Conservation (phyloP, 2,329 filamentous ascomycete genomes). For the Trichoderma brevicompactum region DNA sequence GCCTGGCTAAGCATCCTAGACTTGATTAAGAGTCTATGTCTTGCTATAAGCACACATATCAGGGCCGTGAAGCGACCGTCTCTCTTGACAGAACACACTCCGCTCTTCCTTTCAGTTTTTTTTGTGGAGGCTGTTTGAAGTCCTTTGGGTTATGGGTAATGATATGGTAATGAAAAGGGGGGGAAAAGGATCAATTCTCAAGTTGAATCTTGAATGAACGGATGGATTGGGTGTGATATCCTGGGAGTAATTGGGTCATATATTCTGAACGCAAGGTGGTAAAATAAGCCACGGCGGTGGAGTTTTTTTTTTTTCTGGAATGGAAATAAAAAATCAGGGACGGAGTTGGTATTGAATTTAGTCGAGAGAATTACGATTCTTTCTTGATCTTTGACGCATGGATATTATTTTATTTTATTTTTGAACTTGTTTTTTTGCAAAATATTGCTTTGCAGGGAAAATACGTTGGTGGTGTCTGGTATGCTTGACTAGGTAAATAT, state of each 20-base stretch:
- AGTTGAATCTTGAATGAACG: not conserved
- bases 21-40: not conserved
- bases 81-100: not conserved
- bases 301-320: slow-evolving; percentile 3
- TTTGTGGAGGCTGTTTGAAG: not conserved
- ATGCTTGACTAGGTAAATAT: no score
- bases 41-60: not conserved
- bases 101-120: not conserved
- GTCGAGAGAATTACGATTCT: not conserved
- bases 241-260: not conserved
- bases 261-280: not conserved
- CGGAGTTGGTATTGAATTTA: not conserved
- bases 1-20: slow-evolving; percentile 10
- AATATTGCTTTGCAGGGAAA: not conserved
- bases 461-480: not conserved
- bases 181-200: not conserved
- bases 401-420: not conserved
- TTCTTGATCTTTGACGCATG: no score
- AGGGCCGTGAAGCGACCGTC: not conserved
- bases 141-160: not conserved
- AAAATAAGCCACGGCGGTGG: not conserved
- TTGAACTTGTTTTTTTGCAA: not conserved
- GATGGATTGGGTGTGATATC: not conserved
- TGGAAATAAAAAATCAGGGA: not conserved
- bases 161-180: not conserved